phyloP scores from a whole-genome alignment of 2,329 filamentous ascomycete genomes.

The Emmonsia crescens region DNA sequence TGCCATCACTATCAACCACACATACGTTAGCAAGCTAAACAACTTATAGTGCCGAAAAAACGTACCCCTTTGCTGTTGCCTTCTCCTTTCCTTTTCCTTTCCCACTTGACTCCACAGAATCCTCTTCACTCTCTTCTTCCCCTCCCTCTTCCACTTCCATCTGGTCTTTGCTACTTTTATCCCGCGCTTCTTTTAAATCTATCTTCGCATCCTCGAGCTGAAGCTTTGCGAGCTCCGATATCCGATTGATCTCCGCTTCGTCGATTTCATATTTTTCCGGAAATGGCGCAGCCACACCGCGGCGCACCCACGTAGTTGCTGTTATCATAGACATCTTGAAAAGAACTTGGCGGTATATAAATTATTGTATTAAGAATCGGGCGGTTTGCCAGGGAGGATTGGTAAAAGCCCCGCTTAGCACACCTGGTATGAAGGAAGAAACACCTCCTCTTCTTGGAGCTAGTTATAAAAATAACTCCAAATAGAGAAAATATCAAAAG shows the following conservation, averaged over 20 bases:
- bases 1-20: not conserved
- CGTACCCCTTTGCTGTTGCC: conserved; percentile 12
- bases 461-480: not conserved
- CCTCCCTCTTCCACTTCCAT: conserved; percentile 24
- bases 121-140: conserved; percentile 15
- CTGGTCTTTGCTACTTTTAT: conserved; percentile 31
- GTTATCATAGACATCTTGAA: conserved; percentile 57
- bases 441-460: not conserved
- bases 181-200: conserved; percentile 64
- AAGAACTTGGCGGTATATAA: not conserved
- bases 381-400: not conserved
- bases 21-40: not conserved
- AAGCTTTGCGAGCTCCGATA: conserved; percentile 61
- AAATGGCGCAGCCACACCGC: conserved; percentile 65
- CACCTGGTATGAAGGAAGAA: not conserved
- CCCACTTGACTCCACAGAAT: conserved; percentile 17
- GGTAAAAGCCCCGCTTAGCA: not conserved
- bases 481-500: not conserved
- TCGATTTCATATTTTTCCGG: conserved; percentile 65
- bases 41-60: not conserved
- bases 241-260: conserved; percentile 64
- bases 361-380: not conserved
- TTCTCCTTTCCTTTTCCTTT: conserved; percentile 15
- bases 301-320: conserved; percentile 63
- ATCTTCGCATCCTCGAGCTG: conserved; percentile 88